phyloP scores from a whole-genome alignment of 2,329 filamentous ascomycete species.

The Paraconiothyrium sp. region DNA sequence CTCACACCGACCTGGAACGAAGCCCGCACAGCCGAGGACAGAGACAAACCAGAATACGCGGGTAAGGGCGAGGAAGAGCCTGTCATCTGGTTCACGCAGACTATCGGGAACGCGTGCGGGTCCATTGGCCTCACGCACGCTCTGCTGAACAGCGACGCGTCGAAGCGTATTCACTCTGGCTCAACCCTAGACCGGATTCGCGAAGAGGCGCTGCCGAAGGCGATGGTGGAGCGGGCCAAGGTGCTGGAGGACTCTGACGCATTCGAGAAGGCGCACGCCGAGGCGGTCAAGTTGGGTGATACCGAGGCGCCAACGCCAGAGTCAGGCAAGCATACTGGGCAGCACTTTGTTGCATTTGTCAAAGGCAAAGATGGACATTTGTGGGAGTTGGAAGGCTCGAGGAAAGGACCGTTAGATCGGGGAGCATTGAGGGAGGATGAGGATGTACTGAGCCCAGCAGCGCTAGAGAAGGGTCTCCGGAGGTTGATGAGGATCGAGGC shows the following conservation, averaged over 20 bases:
- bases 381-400: slow-evolving; percentile 58
- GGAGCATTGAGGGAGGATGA: slow-evolving; percentile 53
- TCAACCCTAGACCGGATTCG: slow-evolving; percentile 58
- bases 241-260: slow-evolving; percentile 60
- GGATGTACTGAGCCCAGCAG: slow-evolving; percentile 56
- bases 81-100: slow-evolving; percentile 68
- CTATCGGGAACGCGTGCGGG: slow-evolving; percentile 67
- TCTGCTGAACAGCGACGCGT: slow-evolving; percentile 60
- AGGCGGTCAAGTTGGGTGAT: slow-evolving; percentile 55
- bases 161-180: slow-evolving; percentile 53
- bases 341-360: slow-evolving; percentile 60
- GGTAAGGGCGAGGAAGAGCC: slow-evolving; percentile 60
- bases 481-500: slow-evolving; percentile 49
- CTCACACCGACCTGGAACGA: slow-evolving; percentile 48
- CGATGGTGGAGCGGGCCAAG: slow-evolving; percentile 57
- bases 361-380: slow-evolving; percentile 57
- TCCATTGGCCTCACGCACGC: slow-evolving; percentile 66
- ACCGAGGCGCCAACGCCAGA: slow-evolving; percentile 42
- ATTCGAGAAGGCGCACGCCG: slow-evolving; percentile 56
- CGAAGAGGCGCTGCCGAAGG: slow-evolving; percentile 55
- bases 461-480: slow-evolving; percentile 53
- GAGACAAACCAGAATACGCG: slow-evolving; percentile 54
- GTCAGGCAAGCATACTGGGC: slow-evolving; percentile 42
- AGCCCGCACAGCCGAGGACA: slow-evolving; percentile 55
- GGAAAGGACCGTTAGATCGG: slow-evolving; percentile 57